Evolutionary conservation across 2,329 filamentous ascomycete species (phyloP), one percentile per base, ranked within the genome.

Genomic region (Aspergillus transmontanensis): DNA sequence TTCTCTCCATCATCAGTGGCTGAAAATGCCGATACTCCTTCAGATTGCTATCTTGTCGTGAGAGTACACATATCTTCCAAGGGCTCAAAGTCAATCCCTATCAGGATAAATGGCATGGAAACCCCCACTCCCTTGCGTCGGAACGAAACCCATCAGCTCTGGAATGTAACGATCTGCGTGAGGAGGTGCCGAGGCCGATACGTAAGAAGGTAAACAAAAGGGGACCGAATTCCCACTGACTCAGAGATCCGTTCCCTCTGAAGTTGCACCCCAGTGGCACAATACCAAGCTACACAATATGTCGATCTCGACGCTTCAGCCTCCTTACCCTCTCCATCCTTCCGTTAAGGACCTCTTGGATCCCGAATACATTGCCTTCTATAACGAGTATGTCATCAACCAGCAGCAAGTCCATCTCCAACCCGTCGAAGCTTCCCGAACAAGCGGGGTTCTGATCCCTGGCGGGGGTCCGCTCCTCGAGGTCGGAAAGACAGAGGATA

Each of bases 331-430:
- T 28, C 76, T 85, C 32, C 82, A 85, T 67, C 74, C 78, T 21
- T 83, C 82, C 28, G 77, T 84, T 55, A 71, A 74, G 51, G 74
- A 81, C 68, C 73, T 79, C 43, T 74, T 86, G 57, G 74, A 85
- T 68, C 79, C 82, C 1, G 82, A 85, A 61, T 86, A 86, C 68
- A 81, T 79, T 55, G 78, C 72, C 14, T 86, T 85, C 72, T 86
- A 86, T 74, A 84, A 86, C 68, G 68, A 81, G 65, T 75, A 84
- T 70, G 76, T 86, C 53, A 73, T 82, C 66, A 77, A 84, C 72
- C 78, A 81, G 58, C 83, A 83, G 65, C 84, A 85, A 69, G 84
- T 86, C 3, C 85, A 87, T 69, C 76, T 82, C 16, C 85, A 86
- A 62, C 83, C 85, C 1, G 76, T 87, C 11, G 78, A 78, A 26